Percentiles rank a stretch among this genome's conserved stretches.
phyloP scores from a whole-genome alignment of 78 protist species.

The Dictyostelium discoideum region DNA sequence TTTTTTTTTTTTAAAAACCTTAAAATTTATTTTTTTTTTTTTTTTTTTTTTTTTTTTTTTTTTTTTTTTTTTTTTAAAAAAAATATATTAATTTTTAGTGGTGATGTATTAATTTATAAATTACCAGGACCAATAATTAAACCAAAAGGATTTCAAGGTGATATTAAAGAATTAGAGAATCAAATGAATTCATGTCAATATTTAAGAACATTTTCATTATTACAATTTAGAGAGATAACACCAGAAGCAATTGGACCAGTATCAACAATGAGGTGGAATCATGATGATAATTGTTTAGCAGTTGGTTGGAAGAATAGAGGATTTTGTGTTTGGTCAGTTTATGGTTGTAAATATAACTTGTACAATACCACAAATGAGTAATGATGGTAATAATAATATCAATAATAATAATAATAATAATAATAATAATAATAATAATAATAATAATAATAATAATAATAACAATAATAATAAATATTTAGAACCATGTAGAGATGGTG shows the following conservation, averaged over 20 bases:
- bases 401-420: too few species aligned
- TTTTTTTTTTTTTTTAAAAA: background rate
- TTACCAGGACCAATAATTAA: slow-evolving; percentile 66
- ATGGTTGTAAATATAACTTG: slow-evolving; percentile 83
- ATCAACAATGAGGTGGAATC: slow-evolving; percentile 75
- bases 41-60: background rate
- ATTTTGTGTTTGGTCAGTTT: slow-evolving; percentile 77
- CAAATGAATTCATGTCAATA: slow-evolving; percentile 14
- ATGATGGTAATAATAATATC: background rate
- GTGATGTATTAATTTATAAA: slow-evolving; percentile 61
- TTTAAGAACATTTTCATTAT: slow-evolving; percentile 57
- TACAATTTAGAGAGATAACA: slow-evolving; percentile 73
- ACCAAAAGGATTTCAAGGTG: background rate
- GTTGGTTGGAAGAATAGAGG: slow-evolving; percentile 84
- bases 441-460: too few species aligned
- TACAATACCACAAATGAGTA: slow-evolving; percentile 84
- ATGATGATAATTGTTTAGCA: slow-evolving; percentile 75
- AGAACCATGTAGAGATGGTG: slow-evolving; percentile 77
- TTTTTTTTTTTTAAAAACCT: too few species aligned
- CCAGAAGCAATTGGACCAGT: slow-evolving; percentile 74
- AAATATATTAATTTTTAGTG: background rate
- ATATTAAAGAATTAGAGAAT: background rate
- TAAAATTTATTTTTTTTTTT: too few species aligned
- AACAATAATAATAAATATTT: background rate
- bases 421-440: too few species aligned